Evolutionary conservation across 768 basidiomycete species (phyloP).

Genomic region (Lactarius akahatsu): DNA sequence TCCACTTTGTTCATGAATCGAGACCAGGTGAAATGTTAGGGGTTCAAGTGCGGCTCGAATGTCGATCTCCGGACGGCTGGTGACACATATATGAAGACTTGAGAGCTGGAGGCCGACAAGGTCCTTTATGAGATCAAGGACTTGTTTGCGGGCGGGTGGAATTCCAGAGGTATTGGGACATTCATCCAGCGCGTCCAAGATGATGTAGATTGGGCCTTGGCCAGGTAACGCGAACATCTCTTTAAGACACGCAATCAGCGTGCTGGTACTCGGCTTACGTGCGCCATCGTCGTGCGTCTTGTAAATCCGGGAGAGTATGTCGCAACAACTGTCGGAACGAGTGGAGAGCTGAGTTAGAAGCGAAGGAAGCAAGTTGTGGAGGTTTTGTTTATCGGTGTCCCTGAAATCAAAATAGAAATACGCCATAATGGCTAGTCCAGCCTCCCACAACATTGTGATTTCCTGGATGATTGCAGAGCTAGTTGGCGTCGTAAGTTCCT

Average conservation of each 20-base stretch:
- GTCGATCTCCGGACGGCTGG: neutral
- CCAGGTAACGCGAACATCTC: neutral
- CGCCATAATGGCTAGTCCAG: neutral
- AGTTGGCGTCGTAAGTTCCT: neutral
- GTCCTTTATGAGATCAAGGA: neutral
- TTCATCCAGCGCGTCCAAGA: conserved; percentile 5
- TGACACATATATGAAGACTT: neutral
- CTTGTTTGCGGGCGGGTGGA: neutral
- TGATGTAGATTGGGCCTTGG: neutral
- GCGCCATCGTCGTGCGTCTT: neutral
- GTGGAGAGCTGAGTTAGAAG: neutral
- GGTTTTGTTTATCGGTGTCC: neutral
- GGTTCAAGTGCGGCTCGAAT: neutral
- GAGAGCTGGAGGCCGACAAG: neutral
- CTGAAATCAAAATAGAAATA: neutral
- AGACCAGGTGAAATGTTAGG: neutral
- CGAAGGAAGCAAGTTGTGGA: neutral
- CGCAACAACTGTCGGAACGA: neutral
- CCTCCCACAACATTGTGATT: neutral
- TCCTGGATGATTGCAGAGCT: conserved; percentile 1
- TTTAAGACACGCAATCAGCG: neutral
- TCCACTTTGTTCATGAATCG: neutral
- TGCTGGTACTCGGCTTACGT: neutral
- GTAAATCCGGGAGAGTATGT: neutral
- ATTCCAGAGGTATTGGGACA: neutral